Base-by-base conservation (phyloP, 2,329 filamentous ascomycete genomes). In the Epichloe typhina region DNA sequence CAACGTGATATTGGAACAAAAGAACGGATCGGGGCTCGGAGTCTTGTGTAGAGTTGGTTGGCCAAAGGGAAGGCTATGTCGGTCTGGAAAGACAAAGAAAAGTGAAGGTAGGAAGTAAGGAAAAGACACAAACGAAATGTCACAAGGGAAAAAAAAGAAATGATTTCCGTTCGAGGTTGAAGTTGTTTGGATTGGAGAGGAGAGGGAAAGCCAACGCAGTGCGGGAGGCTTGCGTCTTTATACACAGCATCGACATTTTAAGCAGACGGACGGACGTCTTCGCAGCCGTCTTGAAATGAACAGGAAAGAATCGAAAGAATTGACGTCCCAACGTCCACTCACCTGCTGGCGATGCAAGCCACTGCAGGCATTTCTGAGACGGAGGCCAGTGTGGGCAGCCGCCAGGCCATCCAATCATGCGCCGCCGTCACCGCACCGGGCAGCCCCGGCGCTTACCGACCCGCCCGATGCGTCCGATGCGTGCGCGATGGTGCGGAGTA, bases 391-490 rank as follows among this genome's bases (percentile, higher is more conserved):
- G 51, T 55, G 54, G 53, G 51, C 56, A 59, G 56, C 41, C 59
- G 58, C 59, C 55, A 19, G 21, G 39, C 15, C 50, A 50, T 50
- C 59, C 61, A 62, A 63, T 61, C 43, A 50, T 15, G 36, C 19
- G 13, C 17, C 13, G 2, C 12, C 33, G 4, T 19, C 45, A 23
- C 19, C 19, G 2, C 35, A 13, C 35, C 45, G n/a, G 11, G 19
- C 12, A 11, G 33, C 8, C 5, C 38, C 49, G 26, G 49, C 53
- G 53, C 53, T 45, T 54, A 49, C 35, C 44, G 41, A 51, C 26
- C 8, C 8, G 26, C 7, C 26, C 26, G 26, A 26, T 2, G 26
- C 23, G 23, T 26, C 7, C 26, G 26, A 26, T 26, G 2, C 26
- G 7, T 26, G 26, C 26, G 26, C 26, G 7, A 26, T 26, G 26